Evolutionary conservation across 2,329 filamentous ascomycete species (phyloP).

Genomic region (Ustilaginoidea virens): DNA sequence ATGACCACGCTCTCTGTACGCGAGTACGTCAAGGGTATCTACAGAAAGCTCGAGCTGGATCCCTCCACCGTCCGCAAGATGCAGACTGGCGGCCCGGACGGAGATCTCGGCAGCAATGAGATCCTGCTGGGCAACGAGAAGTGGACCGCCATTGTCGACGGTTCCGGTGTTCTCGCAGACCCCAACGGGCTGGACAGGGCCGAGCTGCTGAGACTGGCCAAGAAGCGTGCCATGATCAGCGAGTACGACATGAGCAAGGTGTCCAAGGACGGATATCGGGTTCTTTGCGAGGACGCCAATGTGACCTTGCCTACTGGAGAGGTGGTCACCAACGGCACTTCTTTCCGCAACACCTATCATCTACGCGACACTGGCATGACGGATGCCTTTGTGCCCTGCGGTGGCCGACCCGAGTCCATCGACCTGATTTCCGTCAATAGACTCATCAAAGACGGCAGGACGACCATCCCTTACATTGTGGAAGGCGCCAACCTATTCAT

Average conservation of each 20-base stretch:
- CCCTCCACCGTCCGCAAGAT: conserved; percentile 76
- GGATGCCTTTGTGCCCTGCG: conserved; percentile 89
- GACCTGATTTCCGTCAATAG: conserved; percentile 77
- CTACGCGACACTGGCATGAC: conserved; percentile 62
- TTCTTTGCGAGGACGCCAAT: conserved; percentile 83
- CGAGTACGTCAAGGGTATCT: conserved; percentile 91
- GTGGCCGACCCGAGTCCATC: conserved; percentile 91
- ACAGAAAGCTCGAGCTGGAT: conserved; percentile 87
- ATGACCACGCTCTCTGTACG: conserved; percentile 97
- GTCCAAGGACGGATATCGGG: conserved; percentile 75
- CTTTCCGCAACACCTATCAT: conserved; percentile 97
- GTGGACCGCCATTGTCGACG: conserved; percentile 91
- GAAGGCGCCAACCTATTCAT: conserved; percentile 98
- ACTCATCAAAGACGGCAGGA: conserved; percentile 82
- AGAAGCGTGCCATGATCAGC: conserved; percentile 75
- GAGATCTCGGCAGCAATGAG: conserved; percentile 93
- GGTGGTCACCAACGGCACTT: conserved; percentile 74
- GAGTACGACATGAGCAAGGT: conserved; percentile 77
- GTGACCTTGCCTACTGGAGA: conserved; percentile 80
- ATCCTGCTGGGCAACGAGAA: conserved; percentile 93
- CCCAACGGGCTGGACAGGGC: conserved; percentile 74
- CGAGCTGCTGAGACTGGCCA: conserved; percentile 74
- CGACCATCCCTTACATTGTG: conserved; percentile 81
- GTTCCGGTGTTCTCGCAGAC: conserved; percentile 86
- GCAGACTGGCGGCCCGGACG: conserved; percentile 94